Evolutionary conservation across 768 basidiomycete genomes (phyloP).

Genomic region (Mycena leptocephala): DNA sequence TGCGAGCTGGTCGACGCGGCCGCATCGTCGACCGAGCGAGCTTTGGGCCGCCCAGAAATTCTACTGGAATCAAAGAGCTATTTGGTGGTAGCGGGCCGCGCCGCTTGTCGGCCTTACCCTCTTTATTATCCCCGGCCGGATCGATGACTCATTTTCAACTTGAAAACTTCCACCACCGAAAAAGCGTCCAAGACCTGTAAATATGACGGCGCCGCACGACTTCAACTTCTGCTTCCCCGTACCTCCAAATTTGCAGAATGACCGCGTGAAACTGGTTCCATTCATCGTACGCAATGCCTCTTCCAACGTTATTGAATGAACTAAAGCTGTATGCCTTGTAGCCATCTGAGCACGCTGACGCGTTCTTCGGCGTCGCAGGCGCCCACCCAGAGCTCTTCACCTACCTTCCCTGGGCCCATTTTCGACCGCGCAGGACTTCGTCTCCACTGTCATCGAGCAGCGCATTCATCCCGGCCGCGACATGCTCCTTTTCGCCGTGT

Average conservation of each 20-base stretch:
- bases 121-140: too few species aligned
- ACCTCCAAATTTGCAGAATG: constrained; percentile 60
- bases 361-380: constrained; percentile 53
- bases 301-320: not conserved
- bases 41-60: too few species aligned
- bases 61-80: too few species aligned
- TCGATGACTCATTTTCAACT: not conserved
- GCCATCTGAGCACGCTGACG: constrained; percentile 62
- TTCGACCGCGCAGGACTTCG: constrained; percentile 52
- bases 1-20: too few species aligned
- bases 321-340: constrained; percentile 34
- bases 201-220: constrained; percentile 41
- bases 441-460: constrained; percentile 50
- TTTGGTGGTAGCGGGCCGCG: too few species aligned
- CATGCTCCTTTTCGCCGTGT: constrained; percentile 65
- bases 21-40: too few species aligned
- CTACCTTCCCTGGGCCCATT: constrained; percentile 70
- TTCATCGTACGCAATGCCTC: constrained; percentile 59
- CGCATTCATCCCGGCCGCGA: constrained; percentile 54
- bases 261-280: constrained; percentile 64
- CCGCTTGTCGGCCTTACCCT: too few species aligned
- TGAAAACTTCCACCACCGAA: not conserved
- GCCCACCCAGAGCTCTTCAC: constrained; percentile 59
- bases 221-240: constrained; percentile 69
- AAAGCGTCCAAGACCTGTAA: not conserved